These are phyloP conservation scores for Akanthomyces dipterigenus DNA, from an alignment of 2,329 filamentous ascomycete genomes.

Conservation along the genomic window DNA sequence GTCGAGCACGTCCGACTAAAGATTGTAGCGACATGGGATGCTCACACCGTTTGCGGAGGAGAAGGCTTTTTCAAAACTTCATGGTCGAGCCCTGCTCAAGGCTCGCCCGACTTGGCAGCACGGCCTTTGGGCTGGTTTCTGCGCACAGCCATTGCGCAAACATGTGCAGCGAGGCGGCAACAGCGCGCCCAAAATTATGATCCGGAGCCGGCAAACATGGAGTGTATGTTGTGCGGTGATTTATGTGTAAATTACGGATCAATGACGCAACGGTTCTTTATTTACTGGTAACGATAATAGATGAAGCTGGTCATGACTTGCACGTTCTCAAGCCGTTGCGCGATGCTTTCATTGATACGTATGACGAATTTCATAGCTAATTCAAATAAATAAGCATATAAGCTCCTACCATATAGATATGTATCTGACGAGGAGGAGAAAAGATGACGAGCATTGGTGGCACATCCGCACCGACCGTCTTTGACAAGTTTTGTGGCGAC, in stretches of 20 bases:
- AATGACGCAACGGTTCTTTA: neutral
- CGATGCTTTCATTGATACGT: too few relatives aligned
- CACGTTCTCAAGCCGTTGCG: neutral
- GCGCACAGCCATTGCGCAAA: neutral
- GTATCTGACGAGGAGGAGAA: too few relatives aligned
- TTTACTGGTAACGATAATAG: neutral
- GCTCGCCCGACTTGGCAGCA: neutral
- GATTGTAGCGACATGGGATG: too few relatives aligned
- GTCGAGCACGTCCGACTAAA: neutral
- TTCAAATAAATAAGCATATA: too few relatives aligned
- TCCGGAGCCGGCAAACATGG: neutral
- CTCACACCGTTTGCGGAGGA: too few relatives aligned
- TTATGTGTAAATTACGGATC: neutral
- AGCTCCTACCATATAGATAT: too few relatives aligned
- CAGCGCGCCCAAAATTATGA: neutral
- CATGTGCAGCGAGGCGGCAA: neutral
- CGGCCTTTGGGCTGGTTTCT: neutral
- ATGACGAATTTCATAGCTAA: too few relatives aligned
- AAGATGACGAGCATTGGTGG: too few relatives aligned
- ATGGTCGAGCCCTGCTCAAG: neutral
- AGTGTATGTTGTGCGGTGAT: neutral
- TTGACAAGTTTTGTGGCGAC: too few relatives aligned
- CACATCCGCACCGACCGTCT: too few relatives aligned
- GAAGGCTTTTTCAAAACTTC: neutral
- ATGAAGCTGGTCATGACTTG: neutral